Evolutionary conservation across 495 filamentous ascomycete species (phyloP).

Genomic region (Umbilicaria muhlenbergii): DNA sequence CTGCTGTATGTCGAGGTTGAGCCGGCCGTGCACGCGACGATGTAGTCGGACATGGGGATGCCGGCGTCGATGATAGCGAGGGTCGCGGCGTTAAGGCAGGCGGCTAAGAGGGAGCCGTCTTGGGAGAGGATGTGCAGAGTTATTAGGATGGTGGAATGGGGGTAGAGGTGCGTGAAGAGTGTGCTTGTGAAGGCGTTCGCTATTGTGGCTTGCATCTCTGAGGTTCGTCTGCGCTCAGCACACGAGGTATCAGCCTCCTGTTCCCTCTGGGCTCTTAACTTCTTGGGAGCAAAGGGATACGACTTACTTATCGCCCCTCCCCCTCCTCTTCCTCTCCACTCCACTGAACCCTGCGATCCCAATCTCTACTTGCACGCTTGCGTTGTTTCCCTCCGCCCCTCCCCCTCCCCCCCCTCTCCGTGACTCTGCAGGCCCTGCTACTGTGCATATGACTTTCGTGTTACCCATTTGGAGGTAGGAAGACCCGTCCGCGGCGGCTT

Average conservation of each 20-base stretch:
- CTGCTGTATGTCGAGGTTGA: slow-evolving; percentile 48
- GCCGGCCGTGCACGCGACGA: slow-evolving; percentile 76
- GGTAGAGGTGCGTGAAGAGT: slow-evolving; percentile 76
- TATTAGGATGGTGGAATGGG: slow-evolving; percentile 70
- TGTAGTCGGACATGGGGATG: slow-evolving; percentile 82
- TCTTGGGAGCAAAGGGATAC: neutral
- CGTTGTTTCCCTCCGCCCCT: slow-evolving; percentile 31
- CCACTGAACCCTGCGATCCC: slow-evolving; percentile 76
- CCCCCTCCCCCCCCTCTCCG: slow-evolving; percentile 31
- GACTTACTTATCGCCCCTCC: slow-evolving; percentile 59
- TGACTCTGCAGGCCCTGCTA: slow-evolving; percentile 64
- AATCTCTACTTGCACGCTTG: slow-evolving; percentile 67
- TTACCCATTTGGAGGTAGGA: slow-evolving; percentile 91
- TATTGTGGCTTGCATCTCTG: slow-evolving; percentile 67
- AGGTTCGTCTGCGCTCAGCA: slow-evolving; percentile 41
- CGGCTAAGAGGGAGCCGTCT: slow-evolving; percentile 81
- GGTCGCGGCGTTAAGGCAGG: slow-evolving; percentile 81
- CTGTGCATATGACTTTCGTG: slow-evolving; percentile 87
- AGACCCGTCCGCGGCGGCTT: slow-evolving; percentile 78
- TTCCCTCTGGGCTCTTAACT: neutral
- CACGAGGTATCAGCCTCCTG: neutral
- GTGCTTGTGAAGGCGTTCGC: slow-evolving; percentile 53
- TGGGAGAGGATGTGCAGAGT: slow-evolving; percentile 75
- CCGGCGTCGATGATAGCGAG: slow-evolving; percentile 89
- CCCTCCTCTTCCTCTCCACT: slow-evolving; percentile 62